These are phyloP conservation scores for Phytophthora hybrid DNA, from an alignment of 352 stramenopile species.

Conservation along the genomic window DNA sequence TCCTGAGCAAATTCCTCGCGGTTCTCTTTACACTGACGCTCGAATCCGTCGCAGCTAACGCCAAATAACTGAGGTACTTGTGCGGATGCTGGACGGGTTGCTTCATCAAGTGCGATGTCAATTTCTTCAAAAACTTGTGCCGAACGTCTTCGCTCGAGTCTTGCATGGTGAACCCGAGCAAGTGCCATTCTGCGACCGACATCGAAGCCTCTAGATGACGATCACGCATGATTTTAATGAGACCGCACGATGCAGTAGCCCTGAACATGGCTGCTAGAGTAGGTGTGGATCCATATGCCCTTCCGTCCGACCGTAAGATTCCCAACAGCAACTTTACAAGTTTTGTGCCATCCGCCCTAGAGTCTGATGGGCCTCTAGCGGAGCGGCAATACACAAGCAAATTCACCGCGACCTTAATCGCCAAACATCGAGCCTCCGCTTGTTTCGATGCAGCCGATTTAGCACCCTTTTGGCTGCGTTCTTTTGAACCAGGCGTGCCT, in stretches of 20 bases:
- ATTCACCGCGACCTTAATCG: conserved; percentile 72
- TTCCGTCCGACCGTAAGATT: conserved; percentile 68
- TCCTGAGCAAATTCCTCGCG: conserved; percentile 53
- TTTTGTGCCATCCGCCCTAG: conserved; percentile 36
- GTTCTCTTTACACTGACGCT: conserved; percentile 64
- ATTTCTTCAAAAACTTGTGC: conserved; percentile 73
- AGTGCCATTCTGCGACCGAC: conserved; percentile 73
- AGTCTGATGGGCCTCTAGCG: conserved; percentile 21
- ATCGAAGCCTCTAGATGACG: conserved; percentile 60
- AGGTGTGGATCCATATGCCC: conserved; percentile 48
- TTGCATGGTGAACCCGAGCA: conserved; percentile 79
- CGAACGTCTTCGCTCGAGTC: conserved; percentile 82
- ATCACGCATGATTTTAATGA: conserved; percentile 78
- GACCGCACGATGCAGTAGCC: conserved; percentile 50
- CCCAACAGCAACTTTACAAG: conserved; percentile 67
- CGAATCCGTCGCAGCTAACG: conserved; percentile 67
- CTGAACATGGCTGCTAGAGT: conserved; percentile 59
- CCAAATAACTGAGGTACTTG: conserved; percentile 86
- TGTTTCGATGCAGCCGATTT: conserved; percentile 28
- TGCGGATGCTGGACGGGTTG: conserved; percentile 65
- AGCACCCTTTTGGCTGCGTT: conserved; percentile 32
- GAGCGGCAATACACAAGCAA: conserved; percentile 55
- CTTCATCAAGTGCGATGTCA: conserved; percentile 80
- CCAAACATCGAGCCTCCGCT: conserved; percentile 62
- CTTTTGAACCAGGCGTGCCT: conserved; percentile 21